A percentile compares a stretch with the other conserved stretches of the same genome.
phyloP scores from a whole-genome alignment of 2,329 filamentous ascomycete genomes.

The Aspergillus pseudoterreus region DNA sequence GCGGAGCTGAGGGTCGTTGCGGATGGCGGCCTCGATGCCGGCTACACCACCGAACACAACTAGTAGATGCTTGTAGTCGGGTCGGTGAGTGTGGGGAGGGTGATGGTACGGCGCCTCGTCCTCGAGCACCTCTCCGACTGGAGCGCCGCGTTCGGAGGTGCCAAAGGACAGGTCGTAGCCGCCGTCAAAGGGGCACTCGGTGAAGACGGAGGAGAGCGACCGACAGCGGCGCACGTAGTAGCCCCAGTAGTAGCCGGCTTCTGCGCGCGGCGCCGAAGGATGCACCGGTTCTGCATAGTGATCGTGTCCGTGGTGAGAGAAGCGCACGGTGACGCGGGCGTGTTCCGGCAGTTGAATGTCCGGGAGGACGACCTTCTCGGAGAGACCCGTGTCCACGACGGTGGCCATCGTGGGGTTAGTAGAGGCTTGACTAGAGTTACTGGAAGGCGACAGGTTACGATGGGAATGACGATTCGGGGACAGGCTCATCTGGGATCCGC shows the following conservation, averaged over 20 bases:
- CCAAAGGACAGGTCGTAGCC: conserved; percentile 83
- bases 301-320: conserved; percentile 43
- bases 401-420: conserved; percentile 10
- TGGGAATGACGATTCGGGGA: conserved; percentile 29
- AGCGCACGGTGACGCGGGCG: conserved; percentile 70
- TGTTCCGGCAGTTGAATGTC: conserved; percentile 60
- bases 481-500: conserved; percentile 26
- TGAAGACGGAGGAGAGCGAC: conserved; percentile 70
- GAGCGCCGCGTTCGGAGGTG: conserved; percentile 71
- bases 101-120: conserved; percentile 28
- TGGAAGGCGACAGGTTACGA: conserved; percentile 12
- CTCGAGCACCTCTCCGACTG: conserved; percentile 39
- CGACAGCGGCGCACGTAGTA: conserved; percentile 65
- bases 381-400: conserved; percentile 50
- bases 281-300: conserved; percentile 58
- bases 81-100: conserved; percentile 10
- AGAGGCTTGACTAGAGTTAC: conserved; percentile 1
- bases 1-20: conserved; percentile 56
- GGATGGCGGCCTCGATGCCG: conserved; percentile 72
- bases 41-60: conserved; percentile 78
- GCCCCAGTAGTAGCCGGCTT: conserved; percentile 83
- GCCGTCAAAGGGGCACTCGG: conserved; percentile 67
- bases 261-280: conserved; percentile 65
- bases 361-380: conserved; percentile 49
- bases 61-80: conserved; percentile 62